Evolutionary conservation across 1,139 yeast species (phyloP), one percentile per base, ranked within the genome.

Genomic region (Magnusiomyces ingens): DNA sequence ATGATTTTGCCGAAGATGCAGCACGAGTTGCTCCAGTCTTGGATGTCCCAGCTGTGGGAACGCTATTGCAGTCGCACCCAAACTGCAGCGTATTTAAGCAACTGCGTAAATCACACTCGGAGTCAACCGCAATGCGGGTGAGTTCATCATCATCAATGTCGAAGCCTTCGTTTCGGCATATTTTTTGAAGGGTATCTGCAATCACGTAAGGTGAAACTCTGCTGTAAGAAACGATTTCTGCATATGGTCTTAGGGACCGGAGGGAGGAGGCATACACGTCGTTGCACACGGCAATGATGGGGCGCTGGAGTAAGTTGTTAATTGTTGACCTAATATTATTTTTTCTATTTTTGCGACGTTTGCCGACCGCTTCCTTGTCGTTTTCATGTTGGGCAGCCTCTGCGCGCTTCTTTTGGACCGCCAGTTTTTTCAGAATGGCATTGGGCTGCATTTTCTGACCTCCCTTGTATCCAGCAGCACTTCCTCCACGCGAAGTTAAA

Each of bases 201-300:
- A 81, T 67, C 15, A 77, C 72, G 43, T 74, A 73, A 32, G 78
- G 75, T 2, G 80, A 67, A 0, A 95, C 84, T 55, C 80, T 81
- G 58, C 75, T 77, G 64, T 90, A 85, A 13, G 79, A 68, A 1
- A 93, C 75, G 5, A 86, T 73, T 62, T 91, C 97, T 58, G 93
- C 80, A 54, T 78, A 71, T 0, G 84, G 84, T 58, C 94, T 78
- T 57, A 93, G 71, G 57, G 80, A 82, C 52, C 90, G 94, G 70
- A 93, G 73, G 3, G 87, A 78, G 3, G 80, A 77, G 1, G 87
- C 78, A 65, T 85, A 91, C 0, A 85, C 77, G 64, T 93, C 96
- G 67, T 93, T 93, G 65, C 98, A 95, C 55, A 93, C 81, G 50
- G 96, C 93, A 52, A 93, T 87, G 19, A 93, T 89, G 0, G 99